Percentiles rank a stretch among this genome's conserved stretches.
Evolutionary conservation across 768 basidiomycete genomes (phyloP).

Genomic region (Podaxis sp.): DNA sequence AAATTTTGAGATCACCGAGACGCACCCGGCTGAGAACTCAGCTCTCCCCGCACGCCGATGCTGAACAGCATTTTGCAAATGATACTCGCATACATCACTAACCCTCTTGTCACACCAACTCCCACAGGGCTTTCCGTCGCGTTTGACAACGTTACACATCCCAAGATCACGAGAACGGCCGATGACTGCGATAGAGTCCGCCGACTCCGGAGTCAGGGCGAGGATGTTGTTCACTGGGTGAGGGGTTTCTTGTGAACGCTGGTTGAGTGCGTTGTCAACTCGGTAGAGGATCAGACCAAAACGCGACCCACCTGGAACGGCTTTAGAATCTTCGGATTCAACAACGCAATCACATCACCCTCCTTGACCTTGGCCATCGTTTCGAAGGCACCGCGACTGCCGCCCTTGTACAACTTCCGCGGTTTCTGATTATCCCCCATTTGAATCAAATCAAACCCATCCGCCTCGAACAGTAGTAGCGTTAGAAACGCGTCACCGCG

Average conservation of each 20-base stretch:
- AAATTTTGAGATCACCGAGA: constrained; percentile 15
- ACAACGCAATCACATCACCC: constrained; percentile 86
- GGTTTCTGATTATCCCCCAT: constrained; percentile 50
- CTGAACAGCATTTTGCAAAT: constrained; percentile 81
- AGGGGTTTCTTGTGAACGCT: constrained; percentile 55
- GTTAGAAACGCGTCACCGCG: constrained; percentile 84
- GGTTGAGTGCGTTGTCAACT: not conserved
- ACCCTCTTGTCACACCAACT: constrained; percentile 92
- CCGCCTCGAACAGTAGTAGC: constrained; percentile 87
- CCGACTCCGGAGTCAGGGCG: constrained; percentile 83
- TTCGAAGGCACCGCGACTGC: constrained; percentile 92
- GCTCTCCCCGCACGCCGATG: constrained; percentile 71
- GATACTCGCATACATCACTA: constrained; percentile 88
- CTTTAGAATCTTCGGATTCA: constrained; percentile 86
- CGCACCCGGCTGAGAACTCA: constrained; percentile 84
- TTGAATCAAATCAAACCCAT: constrained; percentile 59
- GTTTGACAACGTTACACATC: constrained; percentile 73
- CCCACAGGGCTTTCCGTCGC: constrained; percentile 79
- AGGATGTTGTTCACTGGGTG: constrained; percentile 83
- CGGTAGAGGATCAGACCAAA: not conserved
- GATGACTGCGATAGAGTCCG: constrained; percentile 77
- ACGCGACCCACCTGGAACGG: constrained; percentile 69
- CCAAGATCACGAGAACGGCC: constrained; percentile 88
- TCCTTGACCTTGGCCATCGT: constrained; percentile 80
- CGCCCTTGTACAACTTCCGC: constrained; percentile 78